Conservation (phyloP, 2,329 filamentous ascomycete species). For the Cladosporium sp. region DNA sequence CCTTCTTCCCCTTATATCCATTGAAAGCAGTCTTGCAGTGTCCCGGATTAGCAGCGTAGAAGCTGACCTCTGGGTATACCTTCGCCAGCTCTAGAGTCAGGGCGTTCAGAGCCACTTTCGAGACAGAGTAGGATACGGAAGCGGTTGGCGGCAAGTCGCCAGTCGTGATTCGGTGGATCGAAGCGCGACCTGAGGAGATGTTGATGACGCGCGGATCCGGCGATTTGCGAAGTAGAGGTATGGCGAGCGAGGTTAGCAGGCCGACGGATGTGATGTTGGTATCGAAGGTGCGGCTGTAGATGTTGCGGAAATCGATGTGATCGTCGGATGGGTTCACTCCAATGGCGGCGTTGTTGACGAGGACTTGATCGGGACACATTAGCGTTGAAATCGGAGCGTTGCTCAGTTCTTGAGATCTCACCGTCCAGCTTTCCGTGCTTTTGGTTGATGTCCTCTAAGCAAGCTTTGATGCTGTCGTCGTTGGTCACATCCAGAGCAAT, state of each 20-base stretch:
- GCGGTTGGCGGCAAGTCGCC: constrained; percentile 28
- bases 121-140: constrained; percentile 22
- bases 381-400: background rate
- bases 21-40: constrained; percentile 26
- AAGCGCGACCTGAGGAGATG: constrained; percentile 30
- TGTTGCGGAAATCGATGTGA: constrained; percentile 31
- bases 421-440: constrained; percentile 28
- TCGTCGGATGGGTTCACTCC: constrained; percentile 26
- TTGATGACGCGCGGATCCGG: constrained; percentile 30
- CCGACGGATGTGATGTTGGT: constrained; percentile 45
- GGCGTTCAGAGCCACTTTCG: constrained; percentile 23
- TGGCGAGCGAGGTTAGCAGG: constrained; percentile 29
- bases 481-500: constrained; percentile 28
- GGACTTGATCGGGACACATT: constrained; percentile 20
- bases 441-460: constrained; percentile 17
- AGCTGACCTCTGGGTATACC: constrained; percentile 14
- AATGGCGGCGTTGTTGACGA: constrained; percentile 41
- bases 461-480: constrained; percentile 24
- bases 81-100: constrained; percentile 24
- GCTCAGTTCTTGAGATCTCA: background rate
- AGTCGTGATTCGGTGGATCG: constrained; percentile 19
- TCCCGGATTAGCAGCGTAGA: constrained; percentile 20
- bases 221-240: constrained; percentile 28
- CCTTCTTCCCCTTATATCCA: constrained; percentile 20
- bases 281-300: constrained; percentile 33